phyloP scores from a whole-genome alignment of 2,329 filamentous ascomycete species.

The Colletotrichum sidae region DNA sequence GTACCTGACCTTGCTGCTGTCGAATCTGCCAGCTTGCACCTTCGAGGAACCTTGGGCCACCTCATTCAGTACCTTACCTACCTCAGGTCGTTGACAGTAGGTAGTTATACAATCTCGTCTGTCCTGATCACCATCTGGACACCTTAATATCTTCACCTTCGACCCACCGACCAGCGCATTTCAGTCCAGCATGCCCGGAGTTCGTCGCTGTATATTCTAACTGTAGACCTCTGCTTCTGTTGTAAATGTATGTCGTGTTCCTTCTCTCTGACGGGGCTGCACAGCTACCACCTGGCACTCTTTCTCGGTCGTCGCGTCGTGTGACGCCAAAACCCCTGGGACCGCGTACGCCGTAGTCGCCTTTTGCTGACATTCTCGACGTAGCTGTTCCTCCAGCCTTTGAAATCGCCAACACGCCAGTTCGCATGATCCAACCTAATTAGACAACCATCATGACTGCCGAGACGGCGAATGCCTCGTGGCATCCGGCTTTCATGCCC shows the following conservation, averaged over 20 bases:
- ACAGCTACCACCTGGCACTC: not conserved
- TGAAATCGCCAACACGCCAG: conserved; percentile 26
- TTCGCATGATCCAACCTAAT: conserved; percentile 35
- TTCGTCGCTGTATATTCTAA: conserved; percentile 27
- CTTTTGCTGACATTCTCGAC: conserved; percentile 43
- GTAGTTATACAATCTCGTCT: conserved; percentile 17
- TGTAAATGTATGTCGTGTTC: conserved; percentile 34
- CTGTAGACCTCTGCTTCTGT: conserved; percentile 30
- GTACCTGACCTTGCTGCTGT: conserved; percentile 16
- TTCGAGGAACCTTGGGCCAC: conserved; percentile 8
- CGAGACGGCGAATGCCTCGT: conserved; percentile 50
- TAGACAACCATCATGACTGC: conserved; percentile 49
- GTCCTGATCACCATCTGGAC: conserved; percentile 24
- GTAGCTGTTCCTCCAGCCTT: conserved; percentile 41
- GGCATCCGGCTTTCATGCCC: conserved; percentile 57
- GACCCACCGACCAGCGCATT: conserved; percentile 17
- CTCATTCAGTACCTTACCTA: conserved; percentile 2
- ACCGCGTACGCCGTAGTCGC: conserved; percentile 22
- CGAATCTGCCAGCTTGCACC: conserved; percentile 39
- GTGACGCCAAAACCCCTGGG: conserved; percentile 24
- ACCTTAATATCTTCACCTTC: conserved; percentile 19
- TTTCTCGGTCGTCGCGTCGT: conserved; percentile 27
- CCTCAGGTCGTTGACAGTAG: no score
- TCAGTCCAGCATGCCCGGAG: conserved; percentile 29
- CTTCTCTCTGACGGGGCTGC: not conserved